Conservation (phyloP, 257 asterid genomes). For the Henckelia pumila region DNA sequence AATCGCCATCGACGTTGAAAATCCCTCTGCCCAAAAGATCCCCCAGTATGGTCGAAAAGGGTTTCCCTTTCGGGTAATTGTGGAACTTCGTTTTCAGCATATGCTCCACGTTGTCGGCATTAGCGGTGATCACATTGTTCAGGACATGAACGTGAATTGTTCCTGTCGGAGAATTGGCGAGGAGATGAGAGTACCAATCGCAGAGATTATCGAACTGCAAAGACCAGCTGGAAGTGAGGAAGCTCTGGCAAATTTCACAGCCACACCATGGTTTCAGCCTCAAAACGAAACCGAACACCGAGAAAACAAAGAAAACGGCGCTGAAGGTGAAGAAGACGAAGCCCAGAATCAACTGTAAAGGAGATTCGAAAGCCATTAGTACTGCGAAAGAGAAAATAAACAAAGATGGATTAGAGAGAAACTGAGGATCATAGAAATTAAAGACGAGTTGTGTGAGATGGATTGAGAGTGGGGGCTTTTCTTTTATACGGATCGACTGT, state of each 20-base stretch:
- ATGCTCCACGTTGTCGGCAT: conserved; percentile 61
- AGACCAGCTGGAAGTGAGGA: conserved; percentile 54
- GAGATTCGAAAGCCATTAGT: conserved; percentile 25
- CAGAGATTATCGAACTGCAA: conserved; percentile 50
- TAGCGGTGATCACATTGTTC: conserved; percentile 57
- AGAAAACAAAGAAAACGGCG: conserved; percentile 14
- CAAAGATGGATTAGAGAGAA: not conserved
- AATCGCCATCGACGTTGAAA: conserved; percentile 80
- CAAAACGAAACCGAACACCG: conserved; percentile 21
- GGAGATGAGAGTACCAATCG: conserved; percentile 83
- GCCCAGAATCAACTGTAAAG: conserved; percentile 28
- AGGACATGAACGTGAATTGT: conserved; percentile 72
- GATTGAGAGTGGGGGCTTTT: conserved; percentile 6
- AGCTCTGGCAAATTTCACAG: conserved; percentile 59
- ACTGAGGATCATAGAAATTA: not conserved
- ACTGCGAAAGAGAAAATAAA: too few relatives aligned
- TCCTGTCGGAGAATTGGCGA: conserved; percentile 50
- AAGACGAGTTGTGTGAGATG: not conserved
- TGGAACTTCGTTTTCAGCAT: conserved; percentile 62
- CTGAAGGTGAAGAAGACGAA: conserved; percentile 31
- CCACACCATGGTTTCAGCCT: conserved; percentile 53
- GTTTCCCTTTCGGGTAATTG: conserved; percentile 74
- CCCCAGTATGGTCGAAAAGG: conserved; percentile 52
- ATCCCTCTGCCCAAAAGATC: conserved; percentile 81
- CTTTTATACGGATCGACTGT: conserved; percentile 26